A percentile compares a stretch with the other conserved stretches of the same genome.
phyloP scores from a whole-genome alignment of 1,139 yeast genomes.

The Nakaseomyces delphensis region DNA sequence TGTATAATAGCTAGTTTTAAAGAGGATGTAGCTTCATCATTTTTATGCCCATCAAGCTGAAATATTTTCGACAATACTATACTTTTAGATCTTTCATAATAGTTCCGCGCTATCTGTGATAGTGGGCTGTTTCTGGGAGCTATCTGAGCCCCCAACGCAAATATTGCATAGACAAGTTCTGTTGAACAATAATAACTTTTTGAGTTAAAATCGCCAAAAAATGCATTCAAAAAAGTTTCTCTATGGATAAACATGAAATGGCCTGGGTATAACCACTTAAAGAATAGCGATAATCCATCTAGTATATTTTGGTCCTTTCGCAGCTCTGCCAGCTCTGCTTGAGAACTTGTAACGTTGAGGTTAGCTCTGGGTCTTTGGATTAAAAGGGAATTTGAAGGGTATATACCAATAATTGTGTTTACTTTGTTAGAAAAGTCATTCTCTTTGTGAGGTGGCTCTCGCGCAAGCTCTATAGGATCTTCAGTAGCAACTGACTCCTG shows the following conservation, averaged over 20 bases:
- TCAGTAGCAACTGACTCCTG: not conserved
- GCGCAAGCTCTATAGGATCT: no score
- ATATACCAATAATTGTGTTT: constrained; percentile 16
- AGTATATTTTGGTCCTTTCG: constrained; percentile 40
- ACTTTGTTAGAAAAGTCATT: not conserved
- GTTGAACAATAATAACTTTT: constrained; percentile 40
- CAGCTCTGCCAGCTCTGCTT: constrained; percentile 36
- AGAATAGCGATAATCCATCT: constrained; percentile 39
- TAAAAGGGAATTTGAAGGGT: constrained; percentile 25
- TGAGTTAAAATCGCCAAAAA: constrained; percentile 42
- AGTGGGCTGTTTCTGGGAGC: constrained; percentile 37
- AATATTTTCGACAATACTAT: constrained; percentile 37
- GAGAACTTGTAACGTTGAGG: constrained; percentile 7
- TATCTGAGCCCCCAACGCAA: constrained; percentile 50
- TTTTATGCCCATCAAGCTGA: constrained; percentile 28
- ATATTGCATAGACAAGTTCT: constrained; percentile 44
- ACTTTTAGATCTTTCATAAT: constrained; percentile 41
- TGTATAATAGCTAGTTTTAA: constrained; percentile 35
- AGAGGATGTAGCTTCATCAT: constrained; percentile 24
- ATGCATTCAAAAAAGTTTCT: constrained; percentile 50
- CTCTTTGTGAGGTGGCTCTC: no score
- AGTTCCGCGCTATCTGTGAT: constrained; percentile 35
- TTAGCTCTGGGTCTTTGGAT: constrained; percentile 12
- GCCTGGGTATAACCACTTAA: constrained; percentile 58
- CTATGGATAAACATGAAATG: constrained; percentile 52